Conservation (phyloP, 495 filamentous ascomycete species). For the Penicillium robsamsonii region DNA sequence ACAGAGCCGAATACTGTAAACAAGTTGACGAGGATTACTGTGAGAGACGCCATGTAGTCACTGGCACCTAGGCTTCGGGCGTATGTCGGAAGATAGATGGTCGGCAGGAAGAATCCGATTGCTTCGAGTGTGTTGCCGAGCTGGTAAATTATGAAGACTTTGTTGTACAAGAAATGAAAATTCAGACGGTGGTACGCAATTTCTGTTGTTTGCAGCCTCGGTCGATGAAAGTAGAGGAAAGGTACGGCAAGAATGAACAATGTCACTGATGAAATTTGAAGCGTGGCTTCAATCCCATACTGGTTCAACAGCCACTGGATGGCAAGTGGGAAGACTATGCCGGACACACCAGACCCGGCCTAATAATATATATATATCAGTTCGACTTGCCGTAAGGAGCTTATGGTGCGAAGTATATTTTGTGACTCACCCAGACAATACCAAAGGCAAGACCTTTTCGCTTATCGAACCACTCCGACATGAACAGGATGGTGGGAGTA, state of each 20-base stretch:
- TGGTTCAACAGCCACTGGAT: slow-evolving; percentile 46
- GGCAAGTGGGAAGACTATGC: slow-evolving; percentile 45
- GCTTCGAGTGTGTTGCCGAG: slow-evolving; percentile 52
- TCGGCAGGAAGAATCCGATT: slow-evolving; percentile 46
- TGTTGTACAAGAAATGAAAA: slow-evolving; percentile 41
- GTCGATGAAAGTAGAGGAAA: slow-evolving; percentile 53
- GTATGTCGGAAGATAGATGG: slow-evolving; percentile 40
- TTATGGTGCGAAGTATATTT: background rate
- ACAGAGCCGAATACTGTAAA: slow-evolving; percentile 53
- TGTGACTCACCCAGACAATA: slow-evolving; percentile 39
- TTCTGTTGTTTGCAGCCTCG: slow-evolving; percentile 40
- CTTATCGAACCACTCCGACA: slow-evolving; percentile 53
- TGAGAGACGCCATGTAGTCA: slow-evolving; percentile 37
- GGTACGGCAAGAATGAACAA: slow-evolving; percentile 49
- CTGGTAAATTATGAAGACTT: slow-evolving; percentile 50
- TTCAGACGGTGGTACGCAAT: slow-evolving; percentile 27
- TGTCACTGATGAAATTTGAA: slow-evolving; percentile 44
- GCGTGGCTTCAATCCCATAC: slow-evolving; percentile 52
- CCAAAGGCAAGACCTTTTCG: slow-evolving; percentile 50
- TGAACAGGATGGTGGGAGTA: slow-evolving; percentile 44
- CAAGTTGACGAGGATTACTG: slow-evolving; percentile 51
- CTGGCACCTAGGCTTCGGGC: slow-evolving; percentile 35
- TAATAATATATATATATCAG: slow-evolving; percentile 10
- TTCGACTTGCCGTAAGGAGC: background rate
- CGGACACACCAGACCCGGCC: slow-evolving; percentile 40